Conservation (phyloP, 306 rosid species). For the Castanea mollissima region DNA sequence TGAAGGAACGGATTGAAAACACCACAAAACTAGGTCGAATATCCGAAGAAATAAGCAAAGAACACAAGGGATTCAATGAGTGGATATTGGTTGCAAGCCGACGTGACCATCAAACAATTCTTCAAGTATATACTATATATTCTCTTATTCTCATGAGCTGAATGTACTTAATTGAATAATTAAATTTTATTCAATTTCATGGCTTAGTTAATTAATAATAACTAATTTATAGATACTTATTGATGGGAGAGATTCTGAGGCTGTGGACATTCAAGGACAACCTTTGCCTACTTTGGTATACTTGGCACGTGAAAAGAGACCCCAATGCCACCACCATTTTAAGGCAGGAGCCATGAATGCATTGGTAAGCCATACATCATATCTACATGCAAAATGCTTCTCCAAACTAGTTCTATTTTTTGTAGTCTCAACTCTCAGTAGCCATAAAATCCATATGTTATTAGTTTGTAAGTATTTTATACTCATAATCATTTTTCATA, state of each 20-base stretch:
- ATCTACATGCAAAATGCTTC: background rate
- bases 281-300: background rate
- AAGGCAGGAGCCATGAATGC: constrained; percentile 6
- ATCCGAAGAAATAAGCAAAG: background rate
- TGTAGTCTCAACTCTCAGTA: too few relatives aligned
- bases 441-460: too few relatives aligned
- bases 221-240: background rate
- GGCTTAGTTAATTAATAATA: background rate
- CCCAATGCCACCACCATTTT: background rate
- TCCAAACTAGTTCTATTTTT: too few relatives aligned
- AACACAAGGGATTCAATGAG: background rate
- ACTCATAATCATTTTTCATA: background rate
- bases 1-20: background rate
- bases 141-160: background rate
- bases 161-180: background rate
- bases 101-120: background rate
- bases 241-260: background rate
- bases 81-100: background rate
- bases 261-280: background rate
- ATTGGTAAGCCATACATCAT: background rate
- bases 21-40: background rate
- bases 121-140: background rate
- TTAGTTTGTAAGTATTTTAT: too few relatives aligned
- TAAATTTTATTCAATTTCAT: background rate
- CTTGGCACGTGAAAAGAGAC: too few relatives aligned